Evolutionary conservation across 176 grass and related monocot genomes (phyloP), one percentile per base, ranked within the genome.

Genomic region (Melocanna baccifera): DNA sequence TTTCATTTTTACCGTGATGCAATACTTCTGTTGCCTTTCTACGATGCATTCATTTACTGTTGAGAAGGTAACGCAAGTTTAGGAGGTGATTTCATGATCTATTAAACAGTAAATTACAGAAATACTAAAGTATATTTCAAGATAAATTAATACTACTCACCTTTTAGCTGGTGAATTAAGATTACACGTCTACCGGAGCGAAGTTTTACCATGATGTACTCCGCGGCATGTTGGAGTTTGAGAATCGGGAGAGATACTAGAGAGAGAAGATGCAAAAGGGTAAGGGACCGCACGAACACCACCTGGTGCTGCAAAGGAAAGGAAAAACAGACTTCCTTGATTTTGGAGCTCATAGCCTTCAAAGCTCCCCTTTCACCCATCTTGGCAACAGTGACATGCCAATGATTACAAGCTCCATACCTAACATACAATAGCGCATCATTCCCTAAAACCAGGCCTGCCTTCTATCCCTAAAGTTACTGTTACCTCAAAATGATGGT

Each of bases 321-420:
- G 80, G 88, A 29, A 13, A 4, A 68, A 79, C 67, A 36, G 66
- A 32, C n/a, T 78, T 79, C 89, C 51, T 87, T 43, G 80, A 73
- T 75, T 83, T 84, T 90, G 40, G 69, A 69, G 89, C 88, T 85
- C 43, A 76, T 47, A 82, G 63, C 41, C 72, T 78, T 83, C 81
- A 80, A 67, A 80, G 51, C 69, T 22, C 0, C 45, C 88, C 84
- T 90, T 86, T 90, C 80, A 74, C 80, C 84, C 68, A 87, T 87
- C 59, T 80, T 80, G 80, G 13, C 50, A 83, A 83, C 80, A 90
- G 89, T 75, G 68, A 69, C 80, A 55, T 80, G 32, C 68, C 89
- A 87, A 90, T 90, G 46, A 90, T 90, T 90, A 83, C 62, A 59
- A 65, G 28, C 66, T 86, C 56, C 77, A 86, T 76, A 61, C 82